Conservation (phyloP, 371 early-diverging fungal genomes). For the Mortierella sp. region DNA sequence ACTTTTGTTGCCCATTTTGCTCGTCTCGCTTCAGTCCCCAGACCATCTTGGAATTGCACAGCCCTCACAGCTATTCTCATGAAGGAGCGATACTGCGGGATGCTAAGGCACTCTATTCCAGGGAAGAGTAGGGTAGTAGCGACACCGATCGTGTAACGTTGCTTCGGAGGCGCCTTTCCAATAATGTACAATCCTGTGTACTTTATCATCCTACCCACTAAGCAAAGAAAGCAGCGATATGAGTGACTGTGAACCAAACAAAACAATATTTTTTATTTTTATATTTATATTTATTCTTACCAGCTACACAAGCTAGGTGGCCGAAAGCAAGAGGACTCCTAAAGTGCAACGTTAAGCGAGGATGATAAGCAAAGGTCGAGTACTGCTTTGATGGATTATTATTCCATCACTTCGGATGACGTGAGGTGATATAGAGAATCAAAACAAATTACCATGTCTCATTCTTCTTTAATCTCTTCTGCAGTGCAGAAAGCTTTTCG, state of each 20-base stretch:
- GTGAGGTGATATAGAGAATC: background rate
- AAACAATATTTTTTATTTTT: no score
- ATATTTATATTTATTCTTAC: constrained; percentile 5
- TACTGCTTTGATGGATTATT: background rate
- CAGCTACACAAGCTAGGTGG: constrained; percentile 9
- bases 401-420: background rate
- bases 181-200: constrained; percentile 29
- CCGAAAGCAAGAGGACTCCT: constrained; percentile 24
- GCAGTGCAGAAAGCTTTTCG: background rate
- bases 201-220: constrained; percentile 15
- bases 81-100: constrained; percentile 30
- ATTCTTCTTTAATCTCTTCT: background rate
- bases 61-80: constrained; percentile 17
- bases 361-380: background rate
- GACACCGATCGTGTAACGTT: constrained; percentile 25
- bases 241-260: no score
- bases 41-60: constrained; percentile 12
- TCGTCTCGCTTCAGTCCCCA: constrained; percentile 18
- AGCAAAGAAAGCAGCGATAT: background rate
- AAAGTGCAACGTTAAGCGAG: background rate
- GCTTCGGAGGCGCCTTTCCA: constrained; percentile 24
- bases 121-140: constrained; percentile 27
- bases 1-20: constrained; percentile 27
- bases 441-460: constrained; percentile 6
- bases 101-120: constrained; percentile 24